Percentiles rank a stretch among this genome's conserved stretches.
These are phyloP conservation scores for Lactarius pseudohatsudake DNA, from an alignment of 768 basidiomycete species.

Conservation along the genomic window DNA sequence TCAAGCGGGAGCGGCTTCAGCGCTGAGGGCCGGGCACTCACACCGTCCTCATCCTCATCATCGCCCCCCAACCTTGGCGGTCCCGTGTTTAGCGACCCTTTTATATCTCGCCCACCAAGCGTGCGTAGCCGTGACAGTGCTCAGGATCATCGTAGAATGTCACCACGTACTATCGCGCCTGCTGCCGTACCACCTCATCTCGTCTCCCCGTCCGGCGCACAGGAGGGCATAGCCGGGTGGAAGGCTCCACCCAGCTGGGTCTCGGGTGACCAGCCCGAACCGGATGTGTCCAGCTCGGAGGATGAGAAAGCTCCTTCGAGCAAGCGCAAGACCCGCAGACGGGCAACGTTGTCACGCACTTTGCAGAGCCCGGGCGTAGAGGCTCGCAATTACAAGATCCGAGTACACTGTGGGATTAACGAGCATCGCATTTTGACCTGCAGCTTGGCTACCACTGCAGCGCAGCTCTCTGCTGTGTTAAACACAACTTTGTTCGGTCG, in stretches of 20 bases:
- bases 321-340: constrained; percentile 30
- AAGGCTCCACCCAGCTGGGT: constrained; percentile 77
- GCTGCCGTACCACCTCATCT: constrained; percentile 24
- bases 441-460: constrained; percentile 62
- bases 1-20: constrained; percentile 35
- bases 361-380: constrained; percentile 8
- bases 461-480: constrained; percentile 60
- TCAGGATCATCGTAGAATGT: constrained; percentile 20
- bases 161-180: constrained; percentile 17
- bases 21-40: constrained; percentile 12
- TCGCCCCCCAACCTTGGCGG: constrained; percentile 14
- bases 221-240: constrained; percentile 43
- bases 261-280: constrained; percentile 47
- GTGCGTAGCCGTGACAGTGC: constrained; percentile 22
- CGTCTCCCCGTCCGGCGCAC: constrained; percentile 24
- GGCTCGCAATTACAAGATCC: constrained; percentile 49
- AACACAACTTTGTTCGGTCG: constrained; percentile 54
- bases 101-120: constrained; percentile 21
- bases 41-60: constrained; percentile 23
- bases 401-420: constrained; percentile 75
- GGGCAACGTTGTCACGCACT: constrained; percentile 14
- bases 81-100: constrained; percentile 28
- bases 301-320: constrained; percentile 33
- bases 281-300: constrained; percentile 46
- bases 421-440: constrained; percentile 71